Evolutionary conservation across 352 stramenopile genomes (phyloP), one percentile per base, ranked within the genome.

Genomic region (Pilasporangium apinafurcum): DNA sequence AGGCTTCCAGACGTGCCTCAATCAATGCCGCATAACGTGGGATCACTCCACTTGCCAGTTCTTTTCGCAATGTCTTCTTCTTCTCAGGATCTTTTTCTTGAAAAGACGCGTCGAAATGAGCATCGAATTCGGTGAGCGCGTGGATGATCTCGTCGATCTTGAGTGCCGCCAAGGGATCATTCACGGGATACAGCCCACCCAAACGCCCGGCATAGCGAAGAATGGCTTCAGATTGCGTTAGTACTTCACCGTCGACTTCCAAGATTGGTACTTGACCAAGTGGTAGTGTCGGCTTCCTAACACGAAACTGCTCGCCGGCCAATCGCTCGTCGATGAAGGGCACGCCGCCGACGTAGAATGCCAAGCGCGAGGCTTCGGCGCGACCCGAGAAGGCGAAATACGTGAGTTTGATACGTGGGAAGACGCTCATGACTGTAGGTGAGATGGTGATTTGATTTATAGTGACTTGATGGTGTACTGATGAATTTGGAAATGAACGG

Each of bases 341-440:
- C 10, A 87, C 54, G 18, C 63, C 66, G 17, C 55, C 64, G 31
- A 87, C 66, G 27, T 53, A 53, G 21, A 82, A 50, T 0, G 60
- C 61, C n/a, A 87, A 58, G 8, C 69, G 52, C 7, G 71, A 79
- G 3, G 62, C 34, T 42, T 86, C 75, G 0, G 54, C 69, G 36
- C 59, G 63, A 9, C 64, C 66, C 17, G 50, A 20, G n/a, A 61
- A 1, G 1, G 62, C 35, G 20, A 85, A 72, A 40, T 87, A 87
- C 2, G 51, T 73, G n/a, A 86, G 66, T 38, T 76, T 45, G 84
- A 62, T 27, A 29, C 24, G 20, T 18, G 41, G 41, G 41, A 30
- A 48, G 26, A 36, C 41, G 41, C 28, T 36, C 41, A 48, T 48
- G n/a, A 16, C 13, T 34, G 38, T 25, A 29, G 26, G 26, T 3